phyloP scores from a whole-genome alignment of 345 rosid genomes.

The Eucalyptus polybractea region DNA sequence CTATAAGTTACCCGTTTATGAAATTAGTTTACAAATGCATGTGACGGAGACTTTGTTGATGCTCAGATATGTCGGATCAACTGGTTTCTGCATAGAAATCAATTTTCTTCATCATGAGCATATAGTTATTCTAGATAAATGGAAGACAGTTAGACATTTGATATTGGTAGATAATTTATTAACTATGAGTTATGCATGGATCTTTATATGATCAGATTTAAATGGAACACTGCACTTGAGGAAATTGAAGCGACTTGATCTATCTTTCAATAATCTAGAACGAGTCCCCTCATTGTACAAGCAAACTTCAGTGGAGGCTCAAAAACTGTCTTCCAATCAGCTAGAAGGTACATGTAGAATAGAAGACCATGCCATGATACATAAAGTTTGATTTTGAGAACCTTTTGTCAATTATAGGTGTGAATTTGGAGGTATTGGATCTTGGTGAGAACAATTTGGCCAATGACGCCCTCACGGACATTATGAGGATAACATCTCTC shows the following conservation, averaged over 20 bases:
- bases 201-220: neutral
- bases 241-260: neutral
- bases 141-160: neutral
- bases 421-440: neutral
- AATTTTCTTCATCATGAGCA: neutral
- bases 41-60: too few relatives aligned
- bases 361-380: neutral
- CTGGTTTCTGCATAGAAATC: neutral
- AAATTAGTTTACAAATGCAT: too few relatives aligned
- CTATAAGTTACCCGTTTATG: too few relatives aligned
- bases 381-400: neutral
- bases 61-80: too few relatives aligned
- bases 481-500: neutral
- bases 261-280: too few relatives aligned
- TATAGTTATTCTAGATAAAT: neutral
- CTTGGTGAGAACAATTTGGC: accelerated
- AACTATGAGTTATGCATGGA: neutral
- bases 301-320: neutral
- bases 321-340: neutral
- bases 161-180: too few relatives aligned
- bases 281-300: neutral
- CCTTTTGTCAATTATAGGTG: neutral
- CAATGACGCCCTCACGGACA: neutral
- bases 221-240: neutral
- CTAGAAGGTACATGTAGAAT: neutral